phyloP scores from a whole-genome alignment of 2,329 filamentous ascomycete genomes.

The Hawksworthiomyces lignivorus region DNA sequence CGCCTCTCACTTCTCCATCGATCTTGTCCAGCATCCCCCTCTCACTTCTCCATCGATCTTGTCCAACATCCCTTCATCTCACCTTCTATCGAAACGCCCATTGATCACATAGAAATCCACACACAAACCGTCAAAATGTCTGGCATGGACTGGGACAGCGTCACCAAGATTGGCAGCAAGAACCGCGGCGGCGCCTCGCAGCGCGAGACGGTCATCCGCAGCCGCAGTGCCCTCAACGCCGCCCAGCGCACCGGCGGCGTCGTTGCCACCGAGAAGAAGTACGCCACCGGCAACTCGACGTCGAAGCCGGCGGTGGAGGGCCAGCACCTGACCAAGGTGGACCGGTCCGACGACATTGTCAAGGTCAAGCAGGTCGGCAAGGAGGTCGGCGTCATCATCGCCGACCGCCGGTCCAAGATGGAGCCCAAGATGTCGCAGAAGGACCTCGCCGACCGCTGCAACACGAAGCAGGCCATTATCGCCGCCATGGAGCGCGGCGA shows the following conservation, averaged over 20 bases:
- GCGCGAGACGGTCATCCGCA: slow-evolving; percentile 83
- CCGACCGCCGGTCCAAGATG: slow-evolving; percentile 67
- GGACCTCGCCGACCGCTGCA: slow-evolving; percentile 76
- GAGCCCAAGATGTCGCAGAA: slow-evolving; percentile 97
- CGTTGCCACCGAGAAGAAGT: slow-evolving; percentile 89
- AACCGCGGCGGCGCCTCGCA: slow-evolving; percentile 56
- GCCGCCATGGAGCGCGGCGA: slow-evolving; percentile 79
- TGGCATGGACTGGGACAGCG: slow-evolving; percentile 70
- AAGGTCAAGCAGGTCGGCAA: slow-evolving; percentile 88
- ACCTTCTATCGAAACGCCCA: too few species aligned
- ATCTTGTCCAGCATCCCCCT: too few species aligned
- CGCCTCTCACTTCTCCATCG: too few species aligned
- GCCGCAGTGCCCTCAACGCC: slow-evolving; percentile 77
- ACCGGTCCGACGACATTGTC: slow-evolving; percentile 94
- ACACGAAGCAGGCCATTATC: slow-evolving; percentile 72
- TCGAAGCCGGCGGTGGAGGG: slow-evolving; percentile 61
- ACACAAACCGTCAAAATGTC: slow-evolving; percentile 47
- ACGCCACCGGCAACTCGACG: slow-evolving; percentile 61
- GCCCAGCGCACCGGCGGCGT: slow-evolving; percentile 73
- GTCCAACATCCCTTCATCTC: too few species aligned
- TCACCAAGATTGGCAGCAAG: slow-evolving; percentile 92
- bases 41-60: too few species aligned
- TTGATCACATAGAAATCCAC: too few species aligned
- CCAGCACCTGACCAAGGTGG: slow-evolving; percentile 95
- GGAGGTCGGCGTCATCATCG: slow-evolving; percentile 75